Evolutionary conservation across 2,329 filamentous ascomycete genomes (phyloP).

Genomic region (Aspergillus carbonarius): DNA sequence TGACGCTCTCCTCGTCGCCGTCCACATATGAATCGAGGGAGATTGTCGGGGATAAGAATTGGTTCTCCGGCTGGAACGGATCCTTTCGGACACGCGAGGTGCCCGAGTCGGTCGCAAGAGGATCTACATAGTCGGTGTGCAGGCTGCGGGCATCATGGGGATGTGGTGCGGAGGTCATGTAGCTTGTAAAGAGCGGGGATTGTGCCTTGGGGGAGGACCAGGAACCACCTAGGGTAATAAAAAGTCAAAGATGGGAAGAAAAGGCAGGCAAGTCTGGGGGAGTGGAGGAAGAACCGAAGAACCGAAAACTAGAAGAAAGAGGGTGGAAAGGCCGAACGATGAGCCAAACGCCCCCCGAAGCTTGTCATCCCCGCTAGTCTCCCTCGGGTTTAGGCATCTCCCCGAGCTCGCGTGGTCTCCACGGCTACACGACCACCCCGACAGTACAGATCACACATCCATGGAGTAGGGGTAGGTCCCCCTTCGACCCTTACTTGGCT

Average conservation of each 20-base stretch:
- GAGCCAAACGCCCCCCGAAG: background rate
- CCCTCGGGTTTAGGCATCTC: constrained; percentile 8
- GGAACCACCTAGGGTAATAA: background rate
- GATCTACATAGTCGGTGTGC: constrained; percentile 17
- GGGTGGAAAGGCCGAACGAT: background rate
- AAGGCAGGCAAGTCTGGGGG: background rate
- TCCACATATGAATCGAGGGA: constrained; percentile 7
- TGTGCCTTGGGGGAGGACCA: background rate
- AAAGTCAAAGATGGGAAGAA: background rate
- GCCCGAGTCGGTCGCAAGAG: background rate
- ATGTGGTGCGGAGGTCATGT: constrained; percentile 15
- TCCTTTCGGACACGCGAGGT: constrained; percentile 2
- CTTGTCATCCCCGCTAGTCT: constrained; percentile 9
- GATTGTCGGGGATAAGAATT: background rate
- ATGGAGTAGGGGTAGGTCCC: background rate
- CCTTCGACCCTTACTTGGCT: background rate
- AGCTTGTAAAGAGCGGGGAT: background rate
- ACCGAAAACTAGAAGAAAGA: background rate
- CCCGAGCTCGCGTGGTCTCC: background rate
- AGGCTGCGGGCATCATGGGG: constrained; percentile 1
- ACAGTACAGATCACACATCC: too few relatives aligned
- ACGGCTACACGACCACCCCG: too few relatives aligned
- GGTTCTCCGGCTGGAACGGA: background rate
- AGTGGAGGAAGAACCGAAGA: background rate
- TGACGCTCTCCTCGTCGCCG: constrained; percentile 18